Evolutionary conservation across 306 rosid species (phyloP).

Genomic region (Datisca glomerata): DNA sequence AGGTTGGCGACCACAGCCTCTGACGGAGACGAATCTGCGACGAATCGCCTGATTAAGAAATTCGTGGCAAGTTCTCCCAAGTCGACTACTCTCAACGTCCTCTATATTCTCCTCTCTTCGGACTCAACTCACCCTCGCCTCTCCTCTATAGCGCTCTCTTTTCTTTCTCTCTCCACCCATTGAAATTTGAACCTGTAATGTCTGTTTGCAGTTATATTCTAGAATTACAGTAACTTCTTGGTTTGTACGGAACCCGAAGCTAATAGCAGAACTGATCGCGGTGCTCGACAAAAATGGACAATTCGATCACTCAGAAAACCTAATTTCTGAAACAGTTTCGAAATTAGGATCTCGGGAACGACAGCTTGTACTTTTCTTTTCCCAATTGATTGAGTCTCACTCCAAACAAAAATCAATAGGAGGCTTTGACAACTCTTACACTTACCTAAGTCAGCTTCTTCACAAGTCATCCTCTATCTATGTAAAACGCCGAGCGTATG

Average conservation of each 20-base stretch:
- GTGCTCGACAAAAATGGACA: slow-evolving; percentile 45
- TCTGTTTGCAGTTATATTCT: slow-evolving; percentile 47
- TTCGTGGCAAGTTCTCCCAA: slow-evolving; percentile 44
- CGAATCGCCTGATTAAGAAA: slow-evolving; percentile 33
- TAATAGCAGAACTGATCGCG: slow-evolving; percentile 50
- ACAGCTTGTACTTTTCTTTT: slow-evolving; percentile 45
- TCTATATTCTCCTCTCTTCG: slow-evolving; percentile 58
- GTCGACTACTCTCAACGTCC: slow-evolving; percentile 45
- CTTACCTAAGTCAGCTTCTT: slow-evolving; percentile 28
- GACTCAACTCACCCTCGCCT: slow-evolving; percentile 36
- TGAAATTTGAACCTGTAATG: too few species aligned
- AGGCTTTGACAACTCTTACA: slow-evolving; percentile 40
- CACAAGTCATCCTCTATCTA: slow-evolving; percentile 33
- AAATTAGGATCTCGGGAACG: slow-evolving; percentile 31
- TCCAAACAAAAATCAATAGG: slow-evolving; percentile 35
- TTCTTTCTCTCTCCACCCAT: too few species aligned
- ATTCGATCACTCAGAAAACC: slow-evolving; percentile 20
- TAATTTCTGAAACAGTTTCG: slow-evolving; percentile 34
- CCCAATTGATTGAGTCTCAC: slow-evolving; percentile 48
- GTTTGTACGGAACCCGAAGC: slow-evolving; percentile 59
- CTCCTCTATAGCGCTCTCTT: slow-evolving; percentile 38
- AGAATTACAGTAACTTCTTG: slow-evolving; percentile 46
- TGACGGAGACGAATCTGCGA: slow-evolving; percentile 21
- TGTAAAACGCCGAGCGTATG: slow-evolving; percentile 46
- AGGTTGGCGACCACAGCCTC: slow-evolving; percentile 29